Conservation (phyloP, 257 asterid genomes). For the Scutellaria galericulata region DNA sequence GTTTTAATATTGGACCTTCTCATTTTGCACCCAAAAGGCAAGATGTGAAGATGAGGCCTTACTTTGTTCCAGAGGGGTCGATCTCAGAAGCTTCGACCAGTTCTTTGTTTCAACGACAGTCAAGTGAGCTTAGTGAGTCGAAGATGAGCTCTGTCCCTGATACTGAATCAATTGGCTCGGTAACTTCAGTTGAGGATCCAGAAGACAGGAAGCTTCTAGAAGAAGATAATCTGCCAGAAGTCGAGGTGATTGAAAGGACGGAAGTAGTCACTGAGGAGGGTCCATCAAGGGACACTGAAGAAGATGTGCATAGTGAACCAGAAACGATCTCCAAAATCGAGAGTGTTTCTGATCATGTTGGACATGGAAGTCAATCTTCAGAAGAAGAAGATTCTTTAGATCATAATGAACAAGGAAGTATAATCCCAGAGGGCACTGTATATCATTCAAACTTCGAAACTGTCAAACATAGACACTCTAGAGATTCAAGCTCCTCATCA, state of each 20-base stretch:
- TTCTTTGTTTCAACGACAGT: constrained; percentile 63
- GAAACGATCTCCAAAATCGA: constrained; percentile 45
- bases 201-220: constrained; percentile 53
- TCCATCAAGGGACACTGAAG: constrained; percentile 35
- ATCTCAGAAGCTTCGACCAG: constrained; percentile 64
- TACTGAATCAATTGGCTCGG: constrained; percentile 55
- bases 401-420: constrained; percentile 27
- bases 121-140: constrained; percentile 83
- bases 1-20: constrained; percentile 71
- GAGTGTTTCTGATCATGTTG: constrained; percentile 56
- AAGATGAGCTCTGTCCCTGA: constrained; percentile 78
- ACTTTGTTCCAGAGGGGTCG: constrained; percentile 60
- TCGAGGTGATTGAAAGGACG: constrained; percentile 29
- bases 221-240: constrained; percentile 40
- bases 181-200: constrained; percentile 62
- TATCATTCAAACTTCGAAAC: constrained; percentile 30
- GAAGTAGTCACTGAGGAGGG: constrained; percentile 33
- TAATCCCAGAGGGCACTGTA: constrained; percentile 18
- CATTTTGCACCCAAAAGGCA: constrained; percentile 55
- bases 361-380: constrained; percentile 73
- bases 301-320: constrained; percentile 41
- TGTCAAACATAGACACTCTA: constrained; percentile 36
- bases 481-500: constrained; percentile 70
- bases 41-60: constrained; percentile 67
- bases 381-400: constrained; percentile 51